Evolutionary conservation across 1,284 basidiomycete genomes (phyloP).

Genomic region (Ceratobasidium sp.): DNA sequence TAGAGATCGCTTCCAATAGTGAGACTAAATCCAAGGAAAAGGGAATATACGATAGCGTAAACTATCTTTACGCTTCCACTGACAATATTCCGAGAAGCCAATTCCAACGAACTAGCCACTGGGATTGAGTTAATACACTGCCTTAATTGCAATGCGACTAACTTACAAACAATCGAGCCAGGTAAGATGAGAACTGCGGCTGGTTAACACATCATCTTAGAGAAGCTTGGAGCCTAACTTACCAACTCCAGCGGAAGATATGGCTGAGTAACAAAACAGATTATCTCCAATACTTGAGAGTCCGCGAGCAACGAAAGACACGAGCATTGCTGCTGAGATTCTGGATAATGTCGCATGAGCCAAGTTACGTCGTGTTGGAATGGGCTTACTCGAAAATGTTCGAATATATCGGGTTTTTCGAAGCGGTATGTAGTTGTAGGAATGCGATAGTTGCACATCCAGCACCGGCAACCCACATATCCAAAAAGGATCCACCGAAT

Average conservation of each 20-base stretch:
- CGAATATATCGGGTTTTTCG: conserved; percentile 82
- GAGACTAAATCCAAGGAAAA: conserved; percentile 90
- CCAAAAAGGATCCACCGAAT: conserved; percentile 82
- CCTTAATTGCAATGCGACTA: background rate
- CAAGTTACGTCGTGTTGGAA: conserved; percentile 3
- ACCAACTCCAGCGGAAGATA: conserved; percentile 77
- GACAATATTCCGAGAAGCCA: conserved; percentile 87
- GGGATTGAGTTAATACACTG: conserved; percentile 39
- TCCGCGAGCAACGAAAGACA: conserved; percentile 79
- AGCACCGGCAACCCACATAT: conserved; percentile 79
- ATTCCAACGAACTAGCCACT: conserved; percentile 86
- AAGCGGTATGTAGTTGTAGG: conserved; percentile 76
- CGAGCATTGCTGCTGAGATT: conserved; percentile 81
- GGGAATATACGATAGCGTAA: conserved; percentile 85
- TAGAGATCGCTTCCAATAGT: conserved; percentile 88
- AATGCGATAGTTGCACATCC: conserved; percentile 76
- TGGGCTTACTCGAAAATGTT: conserved; percentile 86
- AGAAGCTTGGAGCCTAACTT: background rate
- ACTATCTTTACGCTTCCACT: conserved; percentile 90
- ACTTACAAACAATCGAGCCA: conserved; percentile 77
- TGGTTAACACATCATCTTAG: background rate
- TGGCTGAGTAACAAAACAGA: conserved; percentile 82
- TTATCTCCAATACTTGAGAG: conserved; percentile 71
- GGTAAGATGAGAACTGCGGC: conserved; percentile 70
- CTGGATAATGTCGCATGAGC: conserved; percentile 53